phyloP scores from a whole-genome alignment of 2,329 filamentous ascomycete genomes.

The Alternaria sp. region DNA sequence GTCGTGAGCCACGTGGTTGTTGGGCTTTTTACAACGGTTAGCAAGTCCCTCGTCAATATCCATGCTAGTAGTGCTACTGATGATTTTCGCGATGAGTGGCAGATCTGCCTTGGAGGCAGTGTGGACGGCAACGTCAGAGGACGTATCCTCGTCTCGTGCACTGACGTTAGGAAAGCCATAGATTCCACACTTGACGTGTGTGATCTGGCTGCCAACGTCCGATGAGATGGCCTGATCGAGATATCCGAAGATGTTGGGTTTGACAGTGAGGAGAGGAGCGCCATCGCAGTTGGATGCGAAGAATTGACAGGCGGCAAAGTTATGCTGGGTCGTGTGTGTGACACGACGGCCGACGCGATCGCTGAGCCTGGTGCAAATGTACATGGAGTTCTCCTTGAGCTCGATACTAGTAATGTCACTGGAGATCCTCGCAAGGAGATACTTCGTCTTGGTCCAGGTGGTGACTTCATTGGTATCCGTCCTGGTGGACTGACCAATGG shows the following conservation, averaged over 20 bases:
- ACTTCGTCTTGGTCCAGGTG: background rate
- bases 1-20: background rate
- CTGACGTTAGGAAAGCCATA: background rate
- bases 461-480: background rate
- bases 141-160: background rate
- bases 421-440: background rate
- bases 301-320: background rate
- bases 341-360: background rate
- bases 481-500: background rate
- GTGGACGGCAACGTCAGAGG: accelerated
- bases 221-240: background rate
- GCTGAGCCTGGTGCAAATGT: background rate
- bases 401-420: background rate
- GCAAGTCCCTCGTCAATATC: background rate
- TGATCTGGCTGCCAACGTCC: background rate
- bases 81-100: background rate
- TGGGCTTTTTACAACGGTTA: background rate
- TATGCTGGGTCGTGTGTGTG: background rate
- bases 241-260: background rate
- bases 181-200: background rate
- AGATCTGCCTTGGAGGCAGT: background rate
- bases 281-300: background rate
- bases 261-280: background rate
- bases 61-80: background rate
- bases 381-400: background rate